phyloP scores from a whole-genome alignment of 495 filamentous ascomycete species.

The Neurospora sp. region DNA sequence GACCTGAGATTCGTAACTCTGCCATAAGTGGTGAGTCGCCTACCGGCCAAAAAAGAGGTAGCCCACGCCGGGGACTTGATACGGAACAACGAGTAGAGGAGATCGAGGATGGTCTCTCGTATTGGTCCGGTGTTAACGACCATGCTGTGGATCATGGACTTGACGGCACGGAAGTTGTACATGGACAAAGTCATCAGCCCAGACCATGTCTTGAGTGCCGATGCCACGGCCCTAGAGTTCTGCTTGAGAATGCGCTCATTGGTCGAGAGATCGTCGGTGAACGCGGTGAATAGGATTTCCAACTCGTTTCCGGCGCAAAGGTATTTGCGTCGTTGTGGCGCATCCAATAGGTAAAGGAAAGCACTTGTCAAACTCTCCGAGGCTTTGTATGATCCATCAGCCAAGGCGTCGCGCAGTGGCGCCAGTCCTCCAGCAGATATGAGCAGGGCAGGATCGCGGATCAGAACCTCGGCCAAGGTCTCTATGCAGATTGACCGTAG shows the following conservation, averaged over 20 bases:
- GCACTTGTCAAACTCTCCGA: slow-evolving; percentile 74
- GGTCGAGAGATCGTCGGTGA: slow-evolving; percentile 69
- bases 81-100: slow-evolving; percentile 81
- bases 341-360: slow-evolving; percentile 82
- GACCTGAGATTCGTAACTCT: slow-evolving; percentile 80
- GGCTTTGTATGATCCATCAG: slow-evolving; percentile 83
- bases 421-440: slow-evolving; percentile 71
- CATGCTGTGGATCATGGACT: slow-evolving; percentile 70
- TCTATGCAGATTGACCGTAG: slow-evolving; percentile 81
- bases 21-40: slow-evolving; percentile 87
- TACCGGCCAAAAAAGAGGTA: slow-evolving; percentile 84
- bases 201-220: slow-evolving; percentile 90
- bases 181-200: slow-evolving; percentile 75
- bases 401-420: slow-evolving; percentile 72
- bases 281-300: slow-evolving; percentile 73
- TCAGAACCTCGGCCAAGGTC: slow-evolving; percentile 81
- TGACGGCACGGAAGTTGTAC: slow-evolving; percentile 71
- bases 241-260: slow-evolving; percentile 71
- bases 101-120: slow-evolving; percentile 65
- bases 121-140: slow-evolving; percentile 59
- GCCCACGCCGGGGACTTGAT: slow-evolving; percentile 97
- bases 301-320: slow-evolving; percentile 70
- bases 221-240: slow-evolving; percentile 74
- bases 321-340: slow-evolving; percentile 67
- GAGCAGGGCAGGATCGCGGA: slow-evolving; percentile 70